Evolutionary conservation across 148 eudicot genomes (phyloP), one percentile per base, ranked within the genome.

Genomic region (Camellia lanceoleosa): DNA sequence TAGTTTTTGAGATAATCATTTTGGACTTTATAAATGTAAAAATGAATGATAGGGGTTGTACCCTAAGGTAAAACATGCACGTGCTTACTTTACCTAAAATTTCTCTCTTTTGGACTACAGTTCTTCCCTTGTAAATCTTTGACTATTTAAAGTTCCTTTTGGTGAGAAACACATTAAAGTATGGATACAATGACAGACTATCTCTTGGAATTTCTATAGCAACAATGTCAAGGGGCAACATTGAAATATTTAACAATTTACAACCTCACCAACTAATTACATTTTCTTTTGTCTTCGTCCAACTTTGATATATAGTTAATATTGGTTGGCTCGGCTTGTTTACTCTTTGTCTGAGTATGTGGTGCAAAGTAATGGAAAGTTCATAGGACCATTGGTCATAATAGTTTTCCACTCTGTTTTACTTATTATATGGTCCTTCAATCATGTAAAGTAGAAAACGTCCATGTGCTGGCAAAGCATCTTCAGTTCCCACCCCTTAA

Each of bases 381-480:
- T 41, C 74, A 19, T 71, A 58, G 49, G 18, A 71, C 11, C 72
- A 77, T 42, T 74, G 49, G 79, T 64, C 62, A 30, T 30, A 19
- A 1, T 19, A 64, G 64, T 7, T 55, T 15, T n/a, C 13, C 12
- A n/a, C 9, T 10, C 0, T 42, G 46, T 12, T 30, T 0, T 77
- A 47, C 20, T 47, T 65, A 19, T 11, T 65, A 60, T 67, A 68
- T 67, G 30, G n/a, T 66, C 64, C 46, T 78, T 52, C 19, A 78
- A 78, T 67, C 80, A 78, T 78, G 80, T 41, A 78, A 52, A 78
- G 63, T 14, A 5, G 5, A 38, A 68, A 68, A 74, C 2, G 38
- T 43, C 14, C 74, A 68, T 78, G 74, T 56, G 68, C 43, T 62
- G 80, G 64, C 62, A 73, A 68, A 56, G 74, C 63, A 68, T 78